These are phyloP conservation scores for Dalbergia oliveri DNA, from an alignment of 306 rosid genomes.

Conservation along the genomic window DNA sequence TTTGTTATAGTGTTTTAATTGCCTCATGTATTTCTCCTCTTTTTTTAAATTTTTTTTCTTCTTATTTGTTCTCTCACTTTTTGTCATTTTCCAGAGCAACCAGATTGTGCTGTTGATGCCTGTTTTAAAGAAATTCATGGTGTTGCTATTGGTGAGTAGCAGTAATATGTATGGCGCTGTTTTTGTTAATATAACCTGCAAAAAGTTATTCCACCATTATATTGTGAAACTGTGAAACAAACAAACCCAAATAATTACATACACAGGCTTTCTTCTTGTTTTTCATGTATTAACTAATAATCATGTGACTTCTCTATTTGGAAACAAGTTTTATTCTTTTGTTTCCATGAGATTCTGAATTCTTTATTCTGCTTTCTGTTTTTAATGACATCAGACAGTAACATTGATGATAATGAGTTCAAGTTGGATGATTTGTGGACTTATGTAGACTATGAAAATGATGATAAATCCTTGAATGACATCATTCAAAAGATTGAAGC, in stretches of 20 bases:
- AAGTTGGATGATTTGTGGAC: conserved; percentile 54
- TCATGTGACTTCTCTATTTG: background rate
- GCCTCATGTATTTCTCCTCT: background rate
- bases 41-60: background rate
- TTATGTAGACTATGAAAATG: conserved; percentile 48
- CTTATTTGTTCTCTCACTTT: background rate
- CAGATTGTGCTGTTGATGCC: conserved; percentile 7
- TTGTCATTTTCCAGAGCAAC: conserved; percentile 48
- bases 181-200: conserved; percentile 24
- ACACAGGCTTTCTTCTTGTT: background rate
- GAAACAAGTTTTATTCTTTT: conserved; percentile 23
- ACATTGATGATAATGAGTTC: conserved; percentile 33
- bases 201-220: background rate
- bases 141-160: conserved; percentile 46
- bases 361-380: conserved; percentile 5
- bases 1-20: conserved; percentile 12
- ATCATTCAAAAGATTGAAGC: conserved; percentile 62
- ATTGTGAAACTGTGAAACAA: conserved; percentile 18
- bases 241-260: background rate
- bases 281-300: background rate
- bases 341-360: conserved; percentile 20
- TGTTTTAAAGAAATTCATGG: conserved; percentile 26
- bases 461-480: conserved; percentile 55
- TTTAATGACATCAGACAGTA: conserved; percentile 47
- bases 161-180: conserved; percentile 11